Percentiles rank a stretch among this genome's conserved stretches.
These are phyloP conservation scores for Rhodotorula glutinis DNA, from an alignment of 1,284 basidiomycete genomes.

Conservation along the genomic window DNA sequence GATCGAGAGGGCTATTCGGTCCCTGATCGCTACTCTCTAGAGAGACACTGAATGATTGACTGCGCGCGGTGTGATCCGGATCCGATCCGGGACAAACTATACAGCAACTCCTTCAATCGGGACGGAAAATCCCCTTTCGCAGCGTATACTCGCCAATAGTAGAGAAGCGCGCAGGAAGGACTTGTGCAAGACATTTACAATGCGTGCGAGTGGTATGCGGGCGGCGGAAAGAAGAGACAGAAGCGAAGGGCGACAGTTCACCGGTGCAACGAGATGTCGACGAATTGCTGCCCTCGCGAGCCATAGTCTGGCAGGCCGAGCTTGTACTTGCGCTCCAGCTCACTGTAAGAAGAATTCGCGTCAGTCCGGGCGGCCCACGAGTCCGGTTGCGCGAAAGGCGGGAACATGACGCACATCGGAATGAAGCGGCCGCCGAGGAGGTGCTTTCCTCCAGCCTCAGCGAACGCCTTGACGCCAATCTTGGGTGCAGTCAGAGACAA, in stretches of 20 bases:
- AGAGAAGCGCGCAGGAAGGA: too few relatives aligned
- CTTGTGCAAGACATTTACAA: too few relatives aligned
- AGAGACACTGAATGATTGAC: too few relatives aligned
- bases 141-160: too few relatives aligned
- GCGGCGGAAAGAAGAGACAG: too few relatives aligned
- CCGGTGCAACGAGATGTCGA: constrained; percentile 32
- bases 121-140: too few relatives aligned
- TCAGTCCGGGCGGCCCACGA: background rate
- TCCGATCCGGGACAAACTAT: background rate
- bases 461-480: constrained; percentile 71
- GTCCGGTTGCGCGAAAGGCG: constrained; percentile 40
- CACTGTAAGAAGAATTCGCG: constrained; percentile 50
- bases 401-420: constrained; percentile 56
- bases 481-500: constrained; percentile 93
- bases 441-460: constrained; percentile 61
- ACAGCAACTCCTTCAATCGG: too few relatives aligned
- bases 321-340: constrained; percentile 65
- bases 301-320: constrained; percentile 51
- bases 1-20: background rate
- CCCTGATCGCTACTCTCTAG: too few relatives aligned
- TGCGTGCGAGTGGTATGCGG: too few relatives aligned
- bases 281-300: constrained; percentile 34
- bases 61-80: too few relatives aligned
- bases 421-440: constrained; percentile 86
- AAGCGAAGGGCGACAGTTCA: background rate